Base-by-base conservation (phyloP, 352 stramenopile species). In the Phytopythium mirpurense region DNA sequence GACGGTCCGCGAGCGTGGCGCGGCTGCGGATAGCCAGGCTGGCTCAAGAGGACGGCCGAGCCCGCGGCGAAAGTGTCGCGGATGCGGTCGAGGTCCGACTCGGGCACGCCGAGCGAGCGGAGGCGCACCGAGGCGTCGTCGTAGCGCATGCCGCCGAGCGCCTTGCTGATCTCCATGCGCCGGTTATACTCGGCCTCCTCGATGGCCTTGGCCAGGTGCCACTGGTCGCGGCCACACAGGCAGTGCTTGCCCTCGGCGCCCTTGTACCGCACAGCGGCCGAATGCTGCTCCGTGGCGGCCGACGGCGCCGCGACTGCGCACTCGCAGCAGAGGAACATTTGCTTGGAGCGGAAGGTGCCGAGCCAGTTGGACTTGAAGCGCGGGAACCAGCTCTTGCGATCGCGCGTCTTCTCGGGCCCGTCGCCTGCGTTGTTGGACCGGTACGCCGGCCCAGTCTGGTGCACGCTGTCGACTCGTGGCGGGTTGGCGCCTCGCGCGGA, bases 291-390 rank as follows among this genome's bases (percentile, higher is more conserved):
- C 26, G 57, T 62, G 19, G 68, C 52, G 21, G 36, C 40, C 18
- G 54, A 59, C 27, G 53, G 55, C 26, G 40, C 48, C 34, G 37
- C 63, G 31, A 93, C 74, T 9, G 78, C 83, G 56, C 83, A 93
- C 63, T 93, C 83, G 45, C 83, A 93, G 62, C 82, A 91, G 24
- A 70, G 58, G 60, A 90, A 93, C 79, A 91, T 91, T 64, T 90
- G 75, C 73, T 89, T 91, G 57, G 80, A 90, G 40, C 83, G 81
- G 60, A 87, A 93, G 26, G 78, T 90, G 56, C 83, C 83, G n/a
- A 91, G 65, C 77, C 81, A 89, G 46, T 90, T 93, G 40, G 81
- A 92, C 60, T 93, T 93, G 68, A 93, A 93, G 49, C 83, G 83
- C 29, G 83, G 83, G 60, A 93, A 93, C 83, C 83, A 93, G 53